Base-by-base conservation (phyloP, 495 filamentous ascomycete genomes). In the Neurospora terricola region DNA sequence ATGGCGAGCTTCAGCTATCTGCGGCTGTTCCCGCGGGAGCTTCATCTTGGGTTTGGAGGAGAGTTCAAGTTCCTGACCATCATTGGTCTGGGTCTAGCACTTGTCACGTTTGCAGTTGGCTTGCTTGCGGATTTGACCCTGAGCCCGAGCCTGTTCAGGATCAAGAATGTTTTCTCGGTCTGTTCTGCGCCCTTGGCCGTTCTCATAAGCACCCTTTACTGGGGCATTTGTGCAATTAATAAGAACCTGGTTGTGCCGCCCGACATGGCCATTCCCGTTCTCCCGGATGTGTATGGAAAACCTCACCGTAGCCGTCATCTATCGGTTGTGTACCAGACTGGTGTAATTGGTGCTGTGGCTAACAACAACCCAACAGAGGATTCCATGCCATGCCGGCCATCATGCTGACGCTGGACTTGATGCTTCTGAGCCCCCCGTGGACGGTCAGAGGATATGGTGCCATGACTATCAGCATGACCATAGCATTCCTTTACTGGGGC, bases 31-130 rank as follows among this genome's bases (percentile, higher is more conserved):
- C 83, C 83, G 16, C 83, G 77, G 39, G 73, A 74, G 68, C 89
- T 91, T 70, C 90, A 90, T 74, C 83, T 88, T 14, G 88, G 91
- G 27, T 96, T 91, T 78, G 94, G 93, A 30, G 94, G 92, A 86
- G 91, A 94, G 79, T 91, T 91, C 76, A 92, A 95, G 81, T 94
- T 91, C 81, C 83, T 95, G 69, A 97, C 93, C 71, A 93, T 96
- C 75, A 89, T 96, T 76, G 93, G 93, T 37, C 86, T 96, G 14
- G 81, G 86, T 3, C 80, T 96, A 43, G 86, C 93, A 4, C 87
- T 90, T 18, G 72, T 88, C 69, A 93, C 93, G 43, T 95, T 96
- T 79, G 75, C 83, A 30, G 80, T 88, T 74, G 94, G 88, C 9
- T 79, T 94, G n/a, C 80, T 94, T 38, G 91, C 93, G 42, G 94